Percentiles rank a stretch among this genome's conserved stretches.
Evolutionary conservation across 768 basidiomycete genomes (phyloP).

Genomic region (Termitomyces sp.): DNA sequence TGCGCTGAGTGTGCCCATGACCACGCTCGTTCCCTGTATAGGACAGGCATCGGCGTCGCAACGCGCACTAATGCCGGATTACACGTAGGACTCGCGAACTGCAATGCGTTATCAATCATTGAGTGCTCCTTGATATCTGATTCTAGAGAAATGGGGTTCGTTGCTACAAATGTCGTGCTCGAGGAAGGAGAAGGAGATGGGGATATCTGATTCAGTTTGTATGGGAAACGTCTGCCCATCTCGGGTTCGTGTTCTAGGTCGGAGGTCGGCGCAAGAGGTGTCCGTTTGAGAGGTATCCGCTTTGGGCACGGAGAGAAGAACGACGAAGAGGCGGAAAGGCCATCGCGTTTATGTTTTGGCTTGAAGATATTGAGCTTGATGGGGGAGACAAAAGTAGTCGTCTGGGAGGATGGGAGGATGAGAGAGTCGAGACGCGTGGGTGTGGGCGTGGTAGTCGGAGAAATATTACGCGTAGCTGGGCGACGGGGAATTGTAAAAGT

Average conservation of each 20-base stretch:
- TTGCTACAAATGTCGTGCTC: neutral
- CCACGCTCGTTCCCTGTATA: neutral
- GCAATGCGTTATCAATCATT: neutral
- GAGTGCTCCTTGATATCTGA: neutral
- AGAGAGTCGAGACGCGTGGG: neutral
- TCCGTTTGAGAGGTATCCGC: conserved; percentile 1
- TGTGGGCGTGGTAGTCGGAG: neutral
- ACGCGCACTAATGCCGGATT: neutral
- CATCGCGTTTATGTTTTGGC: neutral
- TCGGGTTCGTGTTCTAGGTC: neutral
- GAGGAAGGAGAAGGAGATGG: neutral
- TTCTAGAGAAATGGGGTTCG: too few species aligned
- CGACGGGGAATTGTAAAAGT: neutral
- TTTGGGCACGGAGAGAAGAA: conserved; percentile 10
- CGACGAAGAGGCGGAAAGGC: conserved; percentile 3
- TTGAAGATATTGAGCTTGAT: neutral
- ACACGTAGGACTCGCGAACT: neutral
- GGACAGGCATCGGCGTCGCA: neutral
- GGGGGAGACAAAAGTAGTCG: neutral
- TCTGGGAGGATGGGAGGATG: neutral
- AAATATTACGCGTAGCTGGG: neutral
- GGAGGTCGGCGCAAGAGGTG: neutral
- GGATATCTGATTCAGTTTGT: neutral
- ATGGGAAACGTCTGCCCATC: neutral
- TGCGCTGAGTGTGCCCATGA: neutral